These are phyloP conservation scores for Triticum urartu DNA, from an alignment of 176 grass and related monocot genomes.

Conservation along the genomic window DNA sequence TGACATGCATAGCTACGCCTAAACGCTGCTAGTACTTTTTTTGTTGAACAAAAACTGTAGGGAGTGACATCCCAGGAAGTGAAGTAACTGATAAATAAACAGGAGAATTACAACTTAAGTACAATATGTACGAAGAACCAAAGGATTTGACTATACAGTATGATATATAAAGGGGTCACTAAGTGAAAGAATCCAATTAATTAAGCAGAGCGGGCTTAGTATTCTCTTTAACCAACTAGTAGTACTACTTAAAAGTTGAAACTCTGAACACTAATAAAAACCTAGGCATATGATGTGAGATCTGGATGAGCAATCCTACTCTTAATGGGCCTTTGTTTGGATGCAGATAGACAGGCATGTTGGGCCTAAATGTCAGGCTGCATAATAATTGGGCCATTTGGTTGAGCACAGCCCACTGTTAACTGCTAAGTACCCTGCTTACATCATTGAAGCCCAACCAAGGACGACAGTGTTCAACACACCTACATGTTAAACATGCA, in stretches of 20 bases:
- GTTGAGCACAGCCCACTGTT: not conserved
- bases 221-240: not conserved
- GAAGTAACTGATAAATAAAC: not conserved
- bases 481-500: too few relatives aligned
- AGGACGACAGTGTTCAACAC: not conserved
- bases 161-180: not conserved
- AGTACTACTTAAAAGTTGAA: not conserved
- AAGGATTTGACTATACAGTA: not conserved
- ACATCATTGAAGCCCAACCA: not conserved
- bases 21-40: not conserved
- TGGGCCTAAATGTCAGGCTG: not conserved
- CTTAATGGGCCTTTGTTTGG: not conserved
- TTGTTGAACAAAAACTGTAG: not conserved
- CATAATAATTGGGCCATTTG: not conserved
- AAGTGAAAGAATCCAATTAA: not conserved
- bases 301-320: slow-evolving; percentile 9
- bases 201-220: not conserved
- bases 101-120: not conserved
- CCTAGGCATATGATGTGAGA: slow-evolving; percentile 3
- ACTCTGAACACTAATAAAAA: not conserved
- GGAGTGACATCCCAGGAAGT: not conserved
- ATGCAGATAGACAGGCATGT: not conserved
- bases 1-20: not conserved
- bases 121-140: not conserved
- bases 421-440: not conserved